A percentile compares a stretch with the other conserved stretches of the same genome.
These are phyloP conservation scores for Plasmodium malariae DNA, from an alignment of 169 alveolate genomes.

Conservation along the genomic window DNA sequence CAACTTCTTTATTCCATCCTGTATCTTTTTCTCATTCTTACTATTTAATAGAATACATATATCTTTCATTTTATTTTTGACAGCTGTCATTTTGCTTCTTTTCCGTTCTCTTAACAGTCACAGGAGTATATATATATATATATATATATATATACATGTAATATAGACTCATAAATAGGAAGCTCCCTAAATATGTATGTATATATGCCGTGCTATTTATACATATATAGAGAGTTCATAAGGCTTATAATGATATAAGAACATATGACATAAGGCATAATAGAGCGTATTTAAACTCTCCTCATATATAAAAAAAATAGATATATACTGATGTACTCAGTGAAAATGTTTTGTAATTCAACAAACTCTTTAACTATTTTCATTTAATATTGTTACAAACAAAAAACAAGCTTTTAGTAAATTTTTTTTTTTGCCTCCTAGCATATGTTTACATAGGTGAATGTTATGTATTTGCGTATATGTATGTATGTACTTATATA, in stretches of 20 bases:
- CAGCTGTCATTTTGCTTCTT: background rate
- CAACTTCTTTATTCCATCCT: slow-evolving; percentile 25
- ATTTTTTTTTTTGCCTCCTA: too few relatives aligned
- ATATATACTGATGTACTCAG: too few relatives aligned
- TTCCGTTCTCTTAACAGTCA: background rate
- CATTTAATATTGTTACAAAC: too few relatives aligned
- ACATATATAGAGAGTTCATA: slow-evolving; percentile 1
- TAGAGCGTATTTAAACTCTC: too few relatives aligned
- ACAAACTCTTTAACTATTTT: too few relatives aligned
- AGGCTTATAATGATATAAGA: background rate
- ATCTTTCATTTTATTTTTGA: slow-evolving; percentile 3
- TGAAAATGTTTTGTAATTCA: too few relatives aligned
- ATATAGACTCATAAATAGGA: background rate
- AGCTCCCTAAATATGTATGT: background rate
- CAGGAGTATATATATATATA: background rate
- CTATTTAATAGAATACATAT: slow-evolving; percentile 41
- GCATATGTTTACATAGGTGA: too few relatives aligned
- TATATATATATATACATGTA: slow-evolving; percentile 13
- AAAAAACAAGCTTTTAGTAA: too few relatives aligned
- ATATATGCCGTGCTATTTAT: background rate
- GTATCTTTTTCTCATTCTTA: slow-evolving; percentile 23
- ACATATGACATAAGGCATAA: too few relatives aligned
- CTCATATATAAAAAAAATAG: too few relatives aligned
- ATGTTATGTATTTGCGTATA: too few relatives aligned
- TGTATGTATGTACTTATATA: too few relatives aligned